Evolutionary conservation across 257 asterid species (phyloP), one percentile per base, ranked within the genome.

Genomic region (Solanum pennellii): DNA sequence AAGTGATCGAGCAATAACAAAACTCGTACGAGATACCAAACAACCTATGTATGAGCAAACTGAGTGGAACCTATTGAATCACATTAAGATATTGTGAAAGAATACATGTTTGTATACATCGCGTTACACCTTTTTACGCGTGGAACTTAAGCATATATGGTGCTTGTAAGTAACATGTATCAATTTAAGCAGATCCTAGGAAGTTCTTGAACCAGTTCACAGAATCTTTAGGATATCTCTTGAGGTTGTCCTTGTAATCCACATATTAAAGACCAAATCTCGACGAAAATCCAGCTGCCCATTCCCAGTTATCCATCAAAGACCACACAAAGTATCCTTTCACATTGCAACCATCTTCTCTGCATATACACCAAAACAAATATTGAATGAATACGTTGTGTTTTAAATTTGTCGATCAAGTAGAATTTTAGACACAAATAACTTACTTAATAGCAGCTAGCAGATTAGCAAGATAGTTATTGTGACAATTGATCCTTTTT

Each of bases 261-360:
- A 97, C 99, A 72, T 86, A 97, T 91, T 93, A 94, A 9, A 97
- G 87, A 71, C 99, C 99, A 76, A 97, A 97, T 62, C 99, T 92
- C 3, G 96, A 93, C 23, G 90, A 91, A 80, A 41, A 95, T 86
- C 98, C 98, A 87, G 96, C 97, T 75, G 85, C 91, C 99, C 99
- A 94, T 92, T 97, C 98, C 99, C 99, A 97, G 62, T 97, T 95
- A 88, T 97, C 99, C 35, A 97, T 88, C 86, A 97, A 52, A 20
- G 99, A 97, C 99, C 99, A 97, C 2, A 69, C 97, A 49, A 97
- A 97, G 89, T 97, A 95, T 15, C 99, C 99, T 86, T 84, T 91
- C 87, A 97, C 96, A 37, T 97, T 93, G 94, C 99, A 97, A 1
- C 98, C 98, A 65, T 95, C 98, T 80, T 92, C 93, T 83, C 98